Evolutionary conservation across 495 filamentous ascomycete species (phyloP).

Genomic region (Talaromyces adpressus): DNA sequence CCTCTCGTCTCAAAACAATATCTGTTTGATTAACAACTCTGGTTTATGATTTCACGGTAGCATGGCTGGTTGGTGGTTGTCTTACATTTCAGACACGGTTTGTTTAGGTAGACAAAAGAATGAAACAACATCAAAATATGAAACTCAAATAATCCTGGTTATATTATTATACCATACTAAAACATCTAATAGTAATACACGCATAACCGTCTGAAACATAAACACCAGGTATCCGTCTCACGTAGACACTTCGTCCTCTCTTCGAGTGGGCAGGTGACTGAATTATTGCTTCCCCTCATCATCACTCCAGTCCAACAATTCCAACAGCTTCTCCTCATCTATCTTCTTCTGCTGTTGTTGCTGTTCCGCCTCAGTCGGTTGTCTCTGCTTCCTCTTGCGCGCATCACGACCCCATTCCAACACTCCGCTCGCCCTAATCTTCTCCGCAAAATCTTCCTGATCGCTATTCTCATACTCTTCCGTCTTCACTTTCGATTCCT

Average conservation of each 20-base stretch:
- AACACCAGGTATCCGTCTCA: conserved; percentile 5
- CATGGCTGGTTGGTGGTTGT: background rate
- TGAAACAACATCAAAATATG: background rate
- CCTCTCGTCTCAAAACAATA: background rate
- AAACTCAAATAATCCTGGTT: background rate
- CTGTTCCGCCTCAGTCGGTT: conserved; percentile 38
- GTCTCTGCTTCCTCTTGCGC: conserved; percentile 53
- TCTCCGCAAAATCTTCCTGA: conserved; percentile 17
- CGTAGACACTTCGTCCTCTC: conserved; percentile 14
- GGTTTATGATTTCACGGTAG: background rate
- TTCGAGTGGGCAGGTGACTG: background rate
- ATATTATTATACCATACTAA: background rate
- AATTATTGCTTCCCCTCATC: conserved; percentile 15
- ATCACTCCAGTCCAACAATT: conserved; percentile 57
- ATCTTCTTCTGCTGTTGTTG: conserved; percentile 38
- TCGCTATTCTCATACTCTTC: conserved; percentile 2
- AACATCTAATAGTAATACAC: conserved; percentile 2
- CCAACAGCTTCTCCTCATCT: conserved; percentile 52
- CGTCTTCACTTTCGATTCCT: background rate
- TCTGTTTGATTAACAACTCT: background rate
- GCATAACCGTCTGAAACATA: background rate
- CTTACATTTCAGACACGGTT: background rate
- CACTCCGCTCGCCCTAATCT: conserved; percentile 33
- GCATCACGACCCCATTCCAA: conserved; percentile 47
- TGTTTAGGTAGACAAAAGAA: background rate